Conservation (phyloP, 768 basidiomycete species). For the Suillus discolor region DNA sequence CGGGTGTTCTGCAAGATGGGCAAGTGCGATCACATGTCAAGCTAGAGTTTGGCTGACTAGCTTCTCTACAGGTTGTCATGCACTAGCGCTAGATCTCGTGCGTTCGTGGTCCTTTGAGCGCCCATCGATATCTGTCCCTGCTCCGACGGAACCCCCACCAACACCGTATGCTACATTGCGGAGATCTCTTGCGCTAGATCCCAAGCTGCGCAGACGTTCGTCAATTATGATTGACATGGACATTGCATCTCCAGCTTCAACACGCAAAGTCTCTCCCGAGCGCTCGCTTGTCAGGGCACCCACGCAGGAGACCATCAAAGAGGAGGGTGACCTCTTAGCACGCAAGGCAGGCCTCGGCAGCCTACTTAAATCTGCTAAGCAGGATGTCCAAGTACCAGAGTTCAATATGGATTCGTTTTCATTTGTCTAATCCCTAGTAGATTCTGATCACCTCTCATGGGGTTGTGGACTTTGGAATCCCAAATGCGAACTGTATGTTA, state of each 20-base stretch:
- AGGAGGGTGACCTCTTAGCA: conserved; percentile 62
- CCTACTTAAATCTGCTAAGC: conserved; percentile 89
- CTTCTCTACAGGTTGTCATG: conserved; percentile 75
- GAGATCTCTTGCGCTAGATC: conserved; percentile 50
- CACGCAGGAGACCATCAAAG: conserved; percentile 37
- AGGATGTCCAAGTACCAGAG: conserved; percentile 82
- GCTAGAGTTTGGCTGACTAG: conserved; percentile 8
- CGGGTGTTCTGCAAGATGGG: conserved; percentile 96
- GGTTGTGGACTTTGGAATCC: neutral
- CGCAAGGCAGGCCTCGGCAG: conserved; percentile 78
- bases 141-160: conserved; percentile 28
- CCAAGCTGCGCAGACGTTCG: conserved; percentile 59
- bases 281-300: conserved; percentile 22
- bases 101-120: conserved; percentile 90
- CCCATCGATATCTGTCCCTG: conserved; percentile 50
- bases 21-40: conserved; percentile 36
- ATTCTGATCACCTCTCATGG: neutral
- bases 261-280: conserved; percentile 54
- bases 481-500: neutral
- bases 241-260: conserved; percentile 60
- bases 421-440: conserved; percentile 52
- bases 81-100: conserved; percentile 87
- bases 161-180: conserved; percentile 46
- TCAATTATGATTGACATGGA: conserved; percentile 93
- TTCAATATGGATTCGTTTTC: conserved; percentile 88